Conservation (phyloP, 2,329 filamentous ascomycete genomes). For the Bisporella sp. region DNA sequence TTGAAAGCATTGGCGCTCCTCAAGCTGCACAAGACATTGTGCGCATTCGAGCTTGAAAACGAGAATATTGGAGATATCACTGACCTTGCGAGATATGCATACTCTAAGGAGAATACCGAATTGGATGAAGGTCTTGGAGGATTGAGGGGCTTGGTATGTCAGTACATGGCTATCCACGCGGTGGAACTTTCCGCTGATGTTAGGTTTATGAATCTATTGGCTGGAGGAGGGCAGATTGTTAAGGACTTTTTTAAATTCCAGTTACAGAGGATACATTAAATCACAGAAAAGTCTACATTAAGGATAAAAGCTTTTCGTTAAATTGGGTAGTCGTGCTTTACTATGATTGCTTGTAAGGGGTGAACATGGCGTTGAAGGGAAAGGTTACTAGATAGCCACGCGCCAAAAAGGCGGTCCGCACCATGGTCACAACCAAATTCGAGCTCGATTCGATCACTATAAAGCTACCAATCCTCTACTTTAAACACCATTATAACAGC, state of each 20-base stretch:
- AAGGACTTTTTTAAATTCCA: constrained; percentile 15
- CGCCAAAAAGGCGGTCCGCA: no score
- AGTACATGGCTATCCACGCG: constrained; percentile 12
- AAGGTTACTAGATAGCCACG: no score
- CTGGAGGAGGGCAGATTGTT: constrained; percentile 13
- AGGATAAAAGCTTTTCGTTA: no score
- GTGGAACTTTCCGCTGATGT: constrained; percentile 4
- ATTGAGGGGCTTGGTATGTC: constrained; percentile 12
- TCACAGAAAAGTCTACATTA: not conserved
- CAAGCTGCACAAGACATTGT: constrained; percentile 17
- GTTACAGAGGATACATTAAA: constrained; percentile 7
- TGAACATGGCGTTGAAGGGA: no score
- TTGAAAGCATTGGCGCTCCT: constrained; percentile 14
- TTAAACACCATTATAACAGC: no score
- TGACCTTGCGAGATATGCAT: constrained; percentile 47
- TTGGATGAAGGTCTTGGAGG: constrained; percentile 5
- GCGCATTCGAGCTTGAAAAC: constrained; percentile 8
- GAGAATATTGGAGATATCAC: constrained; percentile 11
- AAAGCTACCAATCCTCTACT: no score
- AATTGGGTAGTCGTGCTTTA: no score
- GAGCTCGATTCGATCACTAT: no score
- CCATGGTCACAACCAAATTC: no score
- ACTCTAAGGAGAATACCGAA: not conserved
- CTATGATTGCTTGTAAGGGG: no score
- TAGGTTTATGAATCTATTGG: constrained; percentile 14